Base-by-base conservation (phyloP, 176 grass and related monocot species). In the Triticum monococcum region DNA sequence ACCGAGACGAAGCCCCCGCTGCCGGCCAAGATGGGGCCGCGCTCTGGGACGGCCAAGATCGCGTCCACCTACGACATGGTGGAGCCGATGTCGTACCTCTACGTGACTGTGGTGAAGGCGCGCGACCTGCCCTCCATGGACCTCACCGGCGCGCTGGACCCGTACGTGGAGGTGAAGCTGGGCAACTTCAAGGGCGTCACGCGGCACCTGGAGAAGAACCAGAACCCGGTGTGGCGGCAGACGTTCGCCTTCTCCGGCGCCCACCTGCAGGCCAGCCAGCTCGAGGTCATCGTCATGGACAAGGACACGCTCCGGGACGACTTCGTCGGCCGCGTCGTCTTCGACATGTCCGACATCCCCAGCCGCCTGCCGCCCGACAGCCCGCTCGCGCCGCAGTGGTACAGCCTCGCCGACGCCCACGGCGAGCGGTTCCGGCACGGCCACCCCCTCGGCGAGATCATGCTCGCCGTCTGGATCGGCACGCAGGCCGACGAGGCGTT, bases 401-500 rank as follows among this genome's bases (percentile, higher is more conserved):
- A 95, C 83, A 52, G 74, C 54, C 93, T 98, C 14, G 73, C 88
- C 24, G 71, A 91, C 48, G 43, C n/a, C 3, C 18, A 7, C 8
- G 91, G 93, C 52, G 84, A 83, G 9, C 93, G 91, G 81, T 28
- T 95, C 0, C 83, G 66, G 4, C 78, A 94, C n/a, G 95, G 95
- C 24, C 52, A 56, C 52, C 5, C 52, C 0, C 52, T 56, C 11
- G 52, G 52, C 17, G 92, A 97, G 87, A 72, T 97, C 78, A 92
- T 92, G 90, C 88, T 97, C 4, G 87, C 92, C 3, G 88, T 87
- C 0, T 97, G 95, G 95, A 23, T 63, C 9, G 89, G 95, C 41
- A 97, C 92, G 8, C 95, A 97, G 85, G 95, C 92, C 14, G 95
- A 97, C 82, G 95, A 95, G 84, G 81, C 87, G 3, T 95, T 97